Conservation (phyloP, 1,284 basidiomycete species). For the Dichomitus squalens region DNA sequence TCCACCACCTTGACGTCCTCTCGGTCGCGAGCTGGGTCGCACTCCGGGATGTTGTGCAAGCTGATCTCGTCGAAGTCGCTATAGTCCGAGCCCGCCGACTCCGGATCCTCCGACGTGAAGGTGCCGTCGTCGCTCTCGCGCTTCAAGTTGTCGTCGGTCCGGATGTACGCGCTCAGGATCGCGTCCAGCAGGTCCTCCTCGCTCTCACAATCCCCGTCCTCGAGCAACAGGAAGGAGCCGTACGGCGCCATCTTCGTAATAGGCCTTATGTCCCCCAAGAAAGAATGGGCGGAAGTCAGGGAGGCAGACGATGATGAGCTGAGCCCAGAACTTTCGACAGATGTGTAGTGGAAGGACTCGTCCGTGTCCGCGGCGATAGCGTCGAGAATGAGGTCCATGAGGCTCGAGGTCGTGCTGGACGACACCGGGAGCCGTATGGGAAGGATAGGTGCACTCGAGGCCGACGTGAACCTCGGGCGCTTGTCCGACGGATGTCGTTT, state of each 20-base stretch:
- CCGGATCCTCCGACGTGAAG: too few species aligned
- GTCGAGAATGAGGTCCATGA: conserved; percentile 2
- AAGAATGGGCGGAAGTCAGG: neutral
- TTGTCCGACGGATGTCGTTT: too few species aligned
- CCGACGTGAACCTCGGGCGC: too few species aligned
- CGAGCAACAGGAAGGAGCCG: neutral
- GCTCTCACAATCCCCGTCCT: neutral
- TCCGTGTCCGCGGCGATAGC: conserved; percentile 1
- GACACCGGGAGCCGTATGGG: neutral
- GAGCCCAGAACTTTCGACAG: neutral
- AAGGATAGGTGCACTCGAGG: neutral
- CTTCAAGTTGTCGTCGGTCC: neutral
- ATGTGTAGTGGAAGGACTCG: too few species aligned
- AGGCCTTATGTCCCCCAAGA: too few species aligned
- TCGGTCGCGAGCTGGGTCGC: too few species aligned
- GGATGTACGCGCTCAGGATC: neutral
- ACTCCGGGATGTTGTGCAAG: too few species aligned
- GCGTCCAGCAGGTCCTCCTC: neutral
- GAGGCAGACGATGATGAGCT: neutral
- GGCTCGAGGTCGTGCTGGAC: conserved; percentile 1
- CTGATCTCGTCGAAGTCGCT: neutral
- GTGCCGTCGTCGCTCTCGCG: neutral
- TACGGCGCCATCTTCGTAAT: too few species aligned
- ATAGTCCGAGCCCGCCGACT: neutral
- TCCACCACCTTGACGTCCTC: too few species aligned